These are phyloP conservation scores for Corymbia citriodora DNA, from an alignment of 441 rosid genomes.

Conservation along the genomic window DNA sequence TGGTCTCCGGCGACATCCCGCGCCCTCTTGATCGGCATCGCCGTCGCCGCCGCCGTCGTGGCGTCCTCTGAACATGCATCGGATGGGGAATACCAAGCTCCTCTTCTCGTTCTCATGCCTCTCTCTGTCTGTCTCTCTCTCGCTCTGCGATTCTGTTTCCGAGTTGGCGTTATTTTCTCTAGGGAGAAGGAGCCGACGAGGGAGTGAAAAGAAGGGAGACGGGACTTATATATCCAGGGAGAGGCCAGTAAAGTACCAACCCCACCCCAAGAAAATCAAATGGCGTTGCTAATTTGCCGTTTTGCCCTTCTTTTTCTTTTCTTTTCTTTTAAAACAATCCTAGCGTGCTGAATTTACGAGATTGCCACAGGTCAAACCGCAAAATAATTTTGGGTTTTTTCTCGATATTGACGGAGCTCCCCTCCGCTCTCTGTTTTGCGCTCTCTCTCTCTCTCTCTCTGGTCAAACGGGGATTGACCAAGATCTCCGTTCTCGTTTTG, in stretches of 20 bases:
- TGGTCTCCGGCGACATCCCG: slow-evolving; percentile 11
- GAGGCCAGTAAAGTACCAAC: neutral
- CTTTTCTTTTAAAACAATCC: neutral
- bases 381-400: neutral
- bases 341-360: neutral
- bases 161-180: neutral
- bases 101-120: slow-evolving; percentile 54
- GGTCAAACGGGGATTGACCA: slow-evolving; percentile 51
- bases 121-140: neutral
- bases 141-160: neutral
- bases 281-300: neutral
- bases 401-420: slow-evolving; percentile 18
- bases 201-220: neutral
- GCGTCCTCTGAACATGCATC: slow-evolving; percentile 22
- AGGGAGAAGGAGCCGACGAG: neutral
- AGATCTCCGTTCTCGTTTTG: slow-evolving; percentile 25
- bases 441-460: neutral
- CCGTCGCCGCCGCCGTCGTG: slow-evolving; percentile 2
- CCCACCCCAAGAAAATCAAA: neutral
- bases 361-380: neutral
- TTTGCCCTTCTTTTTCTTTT: rapidly evolving
- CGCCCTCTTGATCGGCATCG: slow-evolving; percentile 14
- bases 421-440: slow-evolving; percentile 12
- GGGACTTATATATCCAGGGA: slow-evolving; percentile 26
- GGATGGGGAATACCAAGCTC: slow-evolving; percentile 34